Evolutionary conservation across 108 stramenopile genomes (phyloP).

Genomic region (Cyclostephanos tholiformis): DNA sequence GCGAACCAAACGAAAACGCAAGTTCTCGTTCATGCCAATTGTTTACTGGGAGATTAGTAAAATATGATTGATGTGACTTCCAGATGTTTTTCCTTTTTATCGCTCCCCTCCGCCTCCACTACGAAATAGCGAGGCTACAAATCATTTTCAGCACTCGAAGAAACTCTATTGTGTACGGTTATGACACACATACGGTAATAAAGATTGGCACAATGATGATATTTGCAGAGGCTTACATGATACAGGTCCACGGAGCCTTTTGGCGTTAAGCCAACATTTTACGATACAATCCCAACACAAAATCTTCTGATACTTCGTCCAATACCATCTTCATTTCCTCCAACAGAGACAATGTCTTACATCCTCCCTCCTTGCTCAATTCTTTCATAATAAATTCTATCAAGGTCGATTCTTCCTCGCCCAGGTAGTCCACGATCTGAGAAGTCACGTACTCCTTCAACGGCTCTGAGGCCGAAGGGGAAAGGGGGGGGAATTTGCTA

Average conservation of each 20-base stretch:
- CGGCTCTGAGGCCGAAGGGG: constrained; percentile 22
- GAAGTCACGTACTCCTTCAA: constrained; percentile 55
- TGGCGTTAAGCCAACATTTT: constrained; percentile 46
- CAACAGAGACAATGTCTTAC: constrained; percentile 43
- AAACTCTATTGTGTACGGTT: not conserved
- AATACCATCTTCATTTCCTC: constrained; percentile 80
- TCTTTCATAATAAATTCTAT: constrained; percentile 75
- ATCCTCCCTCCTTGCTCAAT: constrained; percentile 51
- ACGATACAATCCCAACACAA: constrained; percentile 63
- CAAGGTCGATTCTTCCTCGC: constrained; percentile 73
- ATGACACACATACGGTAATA: not conserved
- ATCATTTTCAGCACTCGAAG: not conserved
- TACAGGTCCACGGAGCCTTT: not conserved
- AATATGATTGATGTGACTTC: not conserved
- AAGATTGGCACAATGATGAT: constrained; percentile 2
- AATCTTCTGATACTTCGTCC: constrained; percentile 80
- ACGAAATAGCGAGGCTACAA: not conserved
- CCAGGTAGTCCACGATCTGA: constrained; percentile 74
- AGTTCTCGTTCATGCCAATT: not conserved
- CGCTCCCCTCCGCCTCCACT: not conserved
- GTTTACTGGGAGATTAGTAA: not conserved
- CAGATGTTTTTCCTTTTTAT: not conserved
- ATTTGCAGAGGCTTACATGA: constrained; percentile 10
- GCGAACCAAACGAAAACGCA: not conserved
- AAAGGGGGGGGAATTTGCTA: constrained; percentile 52